Base-by-base conservation (phyloP, 805 yeast species). In the Yarrowia yakushimensis region DNA sequence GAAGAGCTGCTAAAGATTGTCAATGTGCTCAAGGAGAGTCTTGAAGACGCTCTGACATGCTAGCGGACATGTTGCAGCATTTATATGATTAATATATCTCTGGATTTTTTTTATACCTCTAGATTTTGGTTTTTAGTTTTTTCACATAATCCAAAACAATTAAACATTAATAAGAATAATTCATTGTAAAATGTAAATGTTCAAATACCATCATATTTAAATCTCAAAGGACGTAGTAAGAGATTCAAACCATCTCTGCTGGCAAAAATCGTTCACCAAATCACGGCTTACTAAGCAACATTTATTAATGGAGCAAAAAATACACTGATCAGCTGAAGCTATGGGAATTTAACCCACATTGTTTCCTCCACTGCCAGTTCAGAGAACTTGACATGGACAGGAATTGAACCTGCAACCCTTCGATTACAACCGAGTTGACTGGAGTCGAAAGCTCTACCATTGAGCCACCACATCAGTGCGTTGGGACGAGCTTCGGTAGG, bases 361-460 rank as follows among this genome's bases (percentile, higher is more conserved):
- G 23, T 11, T 37, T 37, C 43, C 43, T 37, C 43, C 43, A 37
- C 43, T 37, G 43, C 27, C 43, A 37, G 43, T 37, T 37, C 43
- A 4, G 20, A 45, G 55, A 48, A 33, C 55, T 36, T 82, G 85
- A 82, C 85, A 83, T 86, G 85, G 86, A 83, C 87, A 84, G 87
- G 87, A 84, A 82, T 84, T 82, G 87, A 84, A 84, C 87, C 87
- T 84, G 87, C 87, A 84, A 82, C 87, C 87, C 82, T 83, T 82
- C 84, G 88, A 82, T 83, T 73, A 30, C 63, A 59, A 59, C 63
- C 77, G 75, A 34, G 42, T 9, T 4, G 46, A 25, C 15, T 15
- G 46, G 18, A 41, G 39, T 34, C 39, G 39, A 34, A 34, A 34
- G 39, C 39, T 34, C 39, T 34, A 34, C 39, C 39, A 34, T 34